Evolutionary conservation across 495 filamentous ascomycete species (phyloP), one percentile per base, ranked within the genome.

Genomic region (Aspergillus sparsus): DNA sequence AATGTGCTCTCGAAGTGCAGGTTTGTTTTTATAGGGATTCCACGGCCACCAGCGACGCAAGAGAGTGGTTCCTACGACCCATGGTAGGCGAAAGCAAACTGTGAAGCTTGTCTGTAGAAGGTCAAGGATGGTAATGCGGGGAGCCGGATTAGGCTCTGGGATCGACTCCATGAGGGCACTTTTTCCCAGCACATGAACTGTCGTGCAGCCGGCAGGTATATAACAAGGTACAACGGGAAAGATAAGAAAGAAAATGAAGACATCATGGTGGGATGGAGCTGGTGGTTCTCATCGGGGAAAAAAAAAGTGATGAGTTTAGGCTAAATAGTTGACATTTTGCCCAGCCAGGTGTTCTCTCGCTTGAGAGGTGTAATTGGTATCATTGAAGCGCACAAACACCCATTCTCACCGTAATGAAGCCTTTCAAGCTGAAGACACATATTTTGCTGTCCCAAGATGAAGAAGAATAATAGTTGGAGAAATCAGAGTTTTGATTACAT

Each of bases 1-100:
- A 16, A 65, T 31, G 45, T 64, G 62, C 54, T 65, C 62, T 27
- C 53, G 37, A n/a, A 61, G 12, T 13, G 62, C 53, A 21, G 62
- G 62, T 27, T 27, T 27, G 6, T 58, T 58, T 42, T 58, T 58
- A 47, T 65, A 65, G 5, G 36, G 55, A 27, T 51, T 61, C 51
- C 52, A 61, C 2, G 62, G 62, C 47, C 41, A 60, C 57, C 57
- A 64, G 12, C 57, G 62, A 2, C 62, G 51, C 34, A 57, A 15
- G 18, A 64, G 53, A 39, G 62, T 64, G 1, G 62, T 51, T 8
- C 59, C 12, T 1, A 56, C 41, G 8, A 56, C 55, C 62, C 62
- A 64, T 49, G 62, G 62, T 7, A 64, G 11, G 15, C 62, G 53
- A n/a, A 64, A 37, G 27, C 35, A 45, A n/a, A 57, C 27, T 0